Evolutionary conservation across 1,139 yeast species (phyloP).

Genomic region (Oligophagozyma castellii): DNA sequence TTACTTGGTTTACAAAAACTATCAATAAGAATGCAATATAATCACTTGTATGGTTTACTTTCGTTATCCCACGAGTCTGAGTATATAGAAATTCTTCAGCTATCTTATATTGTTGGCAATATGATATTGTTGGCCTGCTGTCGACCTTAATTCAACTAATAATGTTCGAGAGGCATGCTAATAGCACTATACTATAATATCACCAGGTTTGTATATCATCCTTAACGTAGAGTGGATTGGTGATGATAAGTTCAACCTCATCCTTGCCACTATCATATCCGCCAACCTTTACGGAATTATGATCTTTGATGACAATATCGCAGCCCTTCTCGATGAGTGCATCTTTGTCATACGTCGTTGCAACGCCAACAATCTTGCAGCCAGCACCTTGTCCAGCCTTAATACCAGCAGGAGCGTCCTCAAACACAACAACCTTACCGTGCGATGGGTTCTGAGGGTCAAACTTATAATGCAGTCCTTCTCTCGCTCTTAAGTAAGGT

Average conservation of each 20-base stretch:
- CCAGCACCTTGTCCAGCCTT: slow-evolving; percentile 78
- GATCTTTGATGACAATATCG: slow-evolving; percentile 63
- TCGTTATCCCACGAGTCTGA: too few relatives aligned
- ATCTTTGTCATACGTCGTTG: slow-evolving; percentile 63
- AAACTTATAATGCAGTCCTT: slow-evolving; percentile 39
- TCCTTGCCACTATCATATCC: slow-evolving; percentile 25
- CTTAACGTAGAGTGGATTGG: slow-evolving; percentile 26
- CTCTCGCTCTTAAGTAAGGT: slow-evolving; percentile 59
- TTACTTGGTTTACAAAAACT: too few relatives aligned
- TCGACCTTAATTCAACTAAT: too few relatives aligned
- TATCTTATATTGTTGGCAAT: too few relatives aligned
- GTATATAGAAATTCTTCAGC: too few relatives aligned
- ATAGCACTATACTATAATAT: too few relatives aligned
- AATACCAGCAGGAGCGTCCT: slow-evolving; percentile 84
- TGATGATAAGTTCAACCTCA: slow-evolving; percentile 24
- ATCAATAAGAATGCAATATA: too few relatives aligned
- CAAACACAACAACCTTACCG: slow-evolving; percentile 49
- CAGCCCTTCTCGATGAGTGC: slow-evolving; percentile 65
- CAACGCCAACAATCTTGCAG: slow-evolving; percentile 70
- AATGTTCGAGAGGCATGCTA: too few relatives aligned
- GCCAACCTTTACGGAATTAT: slow-evolving; percentile 34
- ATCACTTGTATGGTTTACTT: too few relatives aligned
- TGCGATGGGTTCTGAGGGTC: slow-evolving; percentile 24
- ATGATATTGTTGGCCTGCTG: too few relatives aligned
- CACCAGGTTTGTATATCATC: slow-evolving; percentile 24